Evolutionary conservation across 2,329 filamentous ascomycete genomes (phyloP).

Genomic region (Epichloe glyceriae): DNA sequence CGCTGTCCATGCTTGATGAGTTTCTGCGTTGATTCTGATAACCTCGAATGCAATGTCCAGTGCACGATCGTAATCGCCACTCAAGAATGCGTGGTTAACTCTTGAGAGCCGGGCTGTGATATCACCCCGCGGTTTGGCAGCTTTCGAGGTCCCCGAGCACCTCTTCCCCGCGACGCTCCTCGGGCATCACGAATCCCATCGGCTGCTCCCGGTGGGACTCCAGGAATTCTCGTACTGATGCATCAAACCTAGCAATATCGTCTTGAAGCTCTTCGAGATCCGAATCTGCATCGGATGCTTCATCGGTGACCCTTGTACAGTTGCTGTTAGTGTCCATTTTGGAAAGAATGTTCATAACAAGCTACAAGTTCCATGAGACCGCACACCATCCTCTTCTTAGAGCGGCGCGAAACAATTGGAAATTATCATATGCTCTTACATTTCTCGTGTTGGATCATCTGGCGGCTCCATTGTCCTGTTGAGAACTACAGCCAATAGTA

Average conservation of each 20-base stretch:
- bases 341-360: background rate
- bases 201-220: conserved; percentile 20
- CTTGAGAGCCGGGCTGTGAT: conserved; percentile 55
- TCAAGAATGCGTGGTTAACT: conserved; percentile 56
- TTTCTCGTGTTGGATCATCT: background rate
- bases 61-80: conserved; percentile 46
- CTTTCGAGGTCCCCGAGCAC: conserved; percentile 36
- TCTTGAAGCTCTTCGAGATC: conserved; percentile 30
- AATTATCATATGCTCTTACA: background rate
- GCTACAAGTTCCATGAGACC: background rate
- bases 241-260: conserved; percentile 30
- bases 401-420: background rate
- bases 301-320: conserved; percentile 10
- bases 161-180: conserved; percentile 14
- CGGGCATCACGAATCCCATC: conserved; percentile 10
- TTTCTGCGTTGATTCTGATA: conserved; percentile 56
- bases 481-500: background rate
- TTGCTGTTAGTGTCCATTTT: conserved; percentile 1
- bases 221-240: conserved; percentile 28
- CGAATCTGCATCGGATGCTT: conserved; percentile 29
- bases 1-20: conserved; percentile 51
- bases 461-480: background rate
- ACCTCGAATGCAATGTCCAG: conserved; percentile 47
- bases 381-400: background rate
- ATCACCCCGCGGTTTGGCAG: conserved; percentile 55